Evolutionary conservation across 176 grass and related monocot genomes (phyloP), one percentile per base, ranked within the genome.

Genomic region (Aegilops longissima): DNA sequence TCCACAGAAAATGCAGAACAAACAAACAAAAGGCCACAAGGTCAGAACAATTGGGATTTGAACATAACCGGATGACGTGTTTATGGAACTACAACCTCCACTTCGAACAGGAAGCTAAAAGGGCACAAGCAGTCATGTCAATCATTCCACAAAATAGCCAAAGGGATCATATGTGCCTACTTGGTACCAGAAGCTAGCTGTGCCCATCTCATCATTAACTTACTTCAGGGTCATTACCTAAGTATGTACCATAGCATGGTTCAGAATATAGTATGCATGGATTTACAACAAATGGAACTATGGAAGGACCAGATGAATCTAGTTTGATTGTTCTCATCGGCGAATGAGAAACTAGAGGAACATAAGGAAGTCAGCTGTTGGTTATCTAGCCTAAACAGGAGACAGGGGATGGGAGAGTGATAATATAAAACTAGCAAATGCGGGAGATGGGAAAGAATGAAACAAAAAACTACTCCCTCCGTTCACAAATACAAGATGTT

Each of bases 41-140:
- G 4, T 62, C 24, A 61, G 21, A 44, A 61, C 36, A 65, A 64
- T 27, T 33, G 17, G 1, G 12, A 36, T 79, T 64, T 79, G 9
- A 9, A 4, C 66, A 51, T 21, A 83, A 58, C 40, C 13, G 70
- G 18, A 87, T 42, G 2, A 23, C 1, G 9, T 20, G 13, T 58
- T 77, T 61, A 61, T 70, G 71, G 56, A 88, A 69, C 61, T 75
- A 66, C 25, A 77, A 76, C 1, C 9, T 82, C 38, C 39, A 35
- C 20, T 62, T 39, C 9, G 2, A 76, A 54, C 36, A 21, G 20
- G 33, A 47, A 25, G 34, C 17, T 70, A 70, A 82, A 10, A 45
- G 1, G 14, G 8, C 65, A 84, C 52, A 39, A 36, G 52, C 39
- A 75, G 34, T 66, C 27, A 25, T 79, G 13, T 73, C 44, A 14